Percentiles rank a stretch among this genome's conserved stretches.
Conservation (phyloP, 2,329 filamentous ascomycete species). For the Scedosporium minutisporum region DNA sequence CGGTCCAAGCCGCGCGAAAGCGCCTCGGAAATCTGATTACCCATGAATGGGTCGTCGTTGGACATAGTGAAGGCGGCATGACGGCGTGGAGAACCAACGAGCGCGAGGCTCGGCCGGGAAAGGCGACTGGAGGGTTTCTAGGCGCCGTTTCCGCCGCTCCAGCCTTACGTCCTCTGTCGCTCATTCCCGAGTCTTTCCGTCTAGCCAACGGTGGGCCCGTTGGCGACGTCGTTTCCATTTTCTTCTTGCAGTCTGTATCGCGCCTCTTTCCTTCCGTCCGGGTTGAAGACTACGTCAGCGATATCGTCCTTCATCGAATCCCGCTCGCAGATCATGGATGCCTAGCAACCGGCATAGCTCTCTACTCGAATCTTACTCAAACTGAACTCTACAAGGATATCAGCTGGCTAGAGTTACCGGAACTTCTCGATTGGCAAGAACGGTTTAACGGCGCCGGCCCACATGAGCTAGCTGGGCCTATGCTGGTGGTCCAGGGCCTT, state of each 20-base stretch:
- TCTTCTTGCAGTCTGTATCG: slow-evolving; percentile 12
- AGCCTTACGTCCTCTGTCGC: slow-evolving; percentile 8
- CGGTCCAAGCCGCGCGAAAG: slow-evolving; percentile 11
- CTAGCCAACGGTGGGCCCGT: slow-evolving; percentile 7
- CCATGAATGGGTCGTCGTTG: slow-evolving; percentile 14
- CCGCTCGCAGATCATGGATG: slow-evolving; percentile 4
- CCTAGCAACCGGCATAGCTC: slow-evolving; percentile 8
- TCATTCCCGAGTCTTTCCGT: slow-evolving; percentile 8
- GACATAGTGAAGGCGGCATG: slow-evolving; percentile 17
- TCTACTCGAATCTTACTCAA: slow-evolving; percentile 7
- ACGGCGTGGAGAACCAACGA: slow-evolving; percentile 16
- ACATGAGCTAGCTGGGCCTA: slow-evolving; percentile 12
- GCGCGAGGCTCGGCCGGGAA: slow-evolving; percentile 10
- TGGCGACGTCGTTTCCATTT: slow-evolving; percentile 10
- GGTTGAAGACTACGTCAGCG: slow-evolving; percentile 11
- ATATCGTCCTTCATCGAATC: slow-evolving; percentile 3
- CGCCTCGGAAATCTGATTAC: slow-evolving; percentile 8
- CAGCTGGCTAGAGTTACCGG: slow-evolving; percentile 8
- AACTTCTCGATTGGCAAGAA: background rate
- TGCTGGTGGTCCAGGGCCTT: slow-evolving; percentile 15
- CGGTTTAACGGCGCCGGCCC: slow-evolving; percentile 13
- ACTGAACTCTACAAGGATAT: slow-evolving; percentile 10
- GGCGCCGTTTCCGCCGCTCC: slow-evolving; percentile 10
- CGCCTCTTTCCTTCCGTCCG: slow-evolving; percentile 10
- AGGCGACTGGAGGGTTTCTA: slow-evolving; percentile 9